Evolutionary conservation across 129 eudicot species (phyloP), one percentile per base, ranked within the genome.

Genomic region (Deinandra increscens): DNA sequence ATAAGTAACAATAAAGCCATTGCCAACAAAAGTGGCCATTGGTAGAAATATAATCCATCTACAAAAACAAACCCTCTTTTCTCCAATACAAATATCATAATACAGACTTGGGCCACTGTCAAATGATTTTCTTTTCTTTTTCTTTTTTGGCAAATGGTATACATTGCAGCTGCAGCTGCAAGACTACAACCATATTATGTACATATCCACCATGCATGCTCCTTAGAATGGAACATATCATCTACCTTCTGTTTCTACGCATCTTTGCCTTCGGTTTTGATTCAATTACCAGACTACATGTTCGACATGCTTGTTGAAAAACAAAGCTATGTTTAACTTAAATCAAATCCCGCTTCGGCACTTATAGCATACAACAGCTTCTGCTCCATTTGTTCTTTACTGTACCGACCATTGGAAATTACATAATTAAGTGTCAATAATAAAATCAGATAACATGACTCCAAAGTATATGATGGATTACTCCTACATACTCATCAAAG

Each of bases 301-400:
- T 46, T 60, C 5, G 6, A 36, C 31, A 36, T 36, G 39, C 7
- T 38, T 64, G 67, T 64, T 66, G 67, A 14, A 48, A 60, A 67
- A 43, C 44, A 41, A 41, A 51, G 31, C 46, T 19, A 65, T 4
- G 66, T 67, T 82, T 71, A 93, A 68, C 99, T 93, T 68, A 93
- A 79, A 81, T 93, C 99, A 34, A 93, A 93, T 51, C 99, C 99
- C 5, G 99, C 99, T 54, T 87, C 99, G 2, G 97, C 93, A 70
- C 79, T 93, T 78, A 93, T 93, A 51, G 99, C 91, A 80, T 93
- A 93, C 80, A 93, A 75, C 63, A 93, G 75, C 78, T 93, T 93
- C 81, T 79, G 89, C 85, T 93, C 97, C 93, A 93, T 79, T 73
- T 89, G 93, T 76, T 85, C 88, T 75, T 89, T 89, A 85, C 99